Percentiles rank a stretch among this genome's conserved stretches.
Evolutionary conservation across 306 rosid genomes (phyloP).

Genomic region (Nissolia schottii): DNA sequence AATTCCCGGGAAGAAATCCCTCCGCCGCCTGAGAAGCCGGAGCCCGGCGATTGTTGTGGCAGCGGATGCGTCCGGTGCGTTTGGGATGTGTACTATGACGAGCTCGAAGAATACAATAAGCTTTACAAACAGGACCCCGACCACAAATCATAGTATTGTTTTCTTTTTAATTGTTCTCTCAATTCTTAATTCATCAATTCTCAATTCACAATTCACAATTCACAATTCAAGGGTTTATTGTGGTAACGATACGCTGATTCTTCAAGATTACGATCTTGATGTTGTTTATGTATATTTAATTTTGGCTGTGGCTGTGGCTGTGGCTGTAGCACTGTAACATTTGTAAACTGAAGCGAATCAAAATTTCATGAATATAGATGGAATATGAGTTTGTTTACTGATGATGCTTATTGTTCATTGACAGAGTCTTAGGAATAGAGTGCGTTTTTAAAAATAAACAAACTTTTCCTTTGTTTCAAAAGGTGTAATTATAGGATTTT

Average conservation of each 20-base stretch:
- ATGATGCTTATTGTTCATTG: background rate
- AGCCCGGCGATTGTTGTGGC: slow-evolving; percentile 86
- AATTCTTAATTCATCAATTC: background rate
- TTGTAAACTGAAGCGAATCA: background rate
- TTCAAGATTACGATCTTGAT: background rate
- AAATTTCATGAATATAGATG: background rate
- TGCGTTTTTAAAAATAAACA: background rate
- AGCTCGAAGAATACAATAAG: slow-evolving; percentile 70
- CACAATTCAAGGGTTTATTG: background rate
- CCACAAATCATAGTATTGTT: slow-evolving; percentile 17
- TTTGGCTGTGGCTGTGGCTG: background rate
- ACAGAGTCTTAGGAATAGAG: background rate
- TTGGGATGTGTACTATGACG: slow-evolving; percentile 86
- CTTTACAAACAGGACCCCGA: slow-evolving; percentile 32
- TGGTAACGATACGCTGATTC: background rate
- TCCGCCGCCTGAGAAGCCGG: slow-evolving; percentile 85
- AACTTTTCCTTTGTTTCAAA: background rate
- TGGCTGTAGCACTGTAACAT: background rate
- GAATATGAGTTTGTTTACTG: background rate
- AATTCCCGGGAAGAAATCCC: slow-evolving; percentile 14
- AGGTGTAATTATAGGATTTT: background rate
- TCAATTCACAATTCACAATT: background rate
- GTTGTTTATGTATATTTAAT: background rate
- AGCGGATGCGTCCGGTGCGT: slow-evolving; percentile 94
- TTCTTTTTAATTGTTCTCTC: background rate